Conservation (phyloP, 2,329 filamentous ascomycete species). For the Alternaria arborescens region DNA sequence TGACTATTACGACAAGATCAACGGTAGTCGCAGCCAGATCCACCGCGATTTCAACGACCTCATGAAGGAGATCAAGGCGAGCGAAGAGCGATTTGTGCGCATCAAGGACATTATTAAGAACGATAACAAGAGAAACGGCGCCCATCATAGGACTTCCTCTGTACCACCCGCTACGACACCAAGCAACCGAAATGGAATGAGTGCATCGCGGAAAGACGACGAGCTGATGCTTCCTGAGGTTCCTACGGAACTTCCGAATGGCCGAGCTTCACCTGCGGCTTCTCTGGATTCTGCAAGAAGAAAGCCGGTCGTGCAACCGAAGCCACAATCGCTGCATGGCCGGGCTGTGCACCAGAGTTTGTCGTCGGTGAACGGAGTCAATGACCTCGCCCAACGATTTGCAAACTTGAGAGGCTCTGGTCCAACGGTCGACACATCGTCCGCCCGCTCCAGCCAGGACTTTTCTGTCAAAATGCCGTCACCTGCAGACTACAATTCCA, state of each 20-base stretch:
- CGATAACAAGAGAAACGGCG: conserved; percentile 66
- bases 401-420: conserved; percentile 44
- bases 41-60: conserved; percentile 56
- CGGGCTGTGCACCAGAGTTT: conserved; percentile 60
- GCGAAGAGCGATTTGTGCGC: conserved; percentile 55
- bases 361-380: conserved; percentile 30
- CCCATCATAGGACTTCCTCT: conserved; percentile 44
- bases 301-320: conserved; percentile 65
- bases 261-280: conserved; percentile 29
- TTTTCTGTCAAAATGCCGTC: conserved; percentile 54
- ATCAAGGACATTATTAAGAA: conserved; percentile 62
- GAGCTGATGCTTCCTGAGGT: conserved; percentile 49
- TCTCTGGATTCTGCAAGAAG: conserved; percentile 32
- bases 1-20: conserved; percentile 71
- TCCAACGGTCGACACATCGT: conserved; percentile 32
- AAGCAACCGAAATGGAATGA: conserved; percentile 29
- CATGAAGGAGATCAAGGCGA: conserved; percentile 43
- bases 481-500: conserved; percentile 48
- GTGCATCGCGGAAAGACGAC: conserved; percentile 29
- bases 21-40: conserved; percentile 61
- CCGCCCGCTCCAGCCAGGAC: conserved; percentile 35
- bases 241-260: conserved; percentile 30
- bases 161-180: conserved; percentile 19
- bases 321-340: conserved; percentile 72
- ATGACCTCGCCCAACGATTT: conserved; percentile 51